Percentiles rank a stretch among this genome's conserved stretches.
These are phyloP conservation scores for Cyclotella baltica DNA, from an alignment of 108 stramenopile species.

Conservation along the genomic window DNA sequence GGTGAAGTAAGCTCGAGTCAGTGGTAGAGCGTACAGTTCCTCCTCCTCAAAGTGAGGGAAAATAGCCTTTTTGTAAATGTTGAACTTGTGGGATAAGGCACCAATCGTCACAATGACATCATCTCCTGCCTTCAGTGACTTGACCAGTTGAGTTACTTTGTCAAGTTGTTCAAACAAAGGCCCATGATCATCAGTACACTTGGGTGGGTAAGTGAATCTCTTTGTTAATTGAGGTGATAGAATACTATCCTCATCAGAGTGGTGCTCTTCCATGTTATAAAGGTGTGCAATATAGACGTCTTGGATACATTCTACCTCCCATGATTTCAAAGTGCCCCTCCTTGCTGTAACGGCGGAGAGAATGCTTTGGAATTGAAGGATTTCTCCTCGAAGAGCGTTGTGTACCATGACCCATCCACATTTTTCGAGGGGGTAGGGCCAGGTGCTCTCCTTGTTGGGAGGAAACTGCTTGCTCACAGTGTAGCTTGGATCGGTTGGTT, in stretches of 20 bases:
- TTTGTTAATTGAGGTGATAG: constrained; percentile 41
- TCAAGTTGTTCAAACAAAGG: constrained; percentile 43
- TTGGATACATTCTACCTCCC: constrained; percentile 43
- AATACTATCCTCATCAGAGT: constrained; percentile 56
- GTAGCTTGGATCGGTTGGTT: constrained; percentile 38
- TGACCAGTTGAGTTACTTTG: constrained; percentile 22
- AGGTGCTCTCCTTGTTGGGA: constrained; percentile 52
- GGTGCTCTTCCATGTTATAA: constrained; percentile 51
- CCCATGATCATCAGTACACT: constrained; percentile 50
- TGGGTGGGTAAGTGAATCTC: constrained; percentile 52
- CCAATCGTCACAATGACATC: constrained; percentile 15
- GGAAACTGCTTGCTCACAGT: constrained; percentile 34
- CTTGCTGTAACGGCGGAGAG: constrained; percentile 21
- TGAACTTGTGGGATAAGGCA: constrained; percentile 20
- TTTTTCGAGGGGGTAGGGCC: constrained; percentile 46
- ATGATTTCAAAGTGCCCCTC: constrained; percentile 7
- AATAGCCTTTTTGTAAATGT: constrained; percentile 36
- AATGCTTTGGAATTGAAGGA: constrained; percentile 31
- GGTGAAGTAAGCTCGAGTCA: constrained; percentile 57
- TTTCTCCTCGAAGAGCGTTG: constrained; percentile 51
- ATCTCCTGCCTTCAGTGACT: constrained; percentile 38
- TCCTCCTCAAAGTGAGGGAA: constrained; percentile 59
- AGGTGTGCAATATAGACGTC: constrained; percentile 40
- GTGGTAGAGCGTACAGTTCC: constrained; percentile 46
- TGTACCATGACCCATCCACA: constrained; percentile 58